phyloP scores from a whole-genome alignment of 257 asterid species.

The Petunia axillaris region DNA sequence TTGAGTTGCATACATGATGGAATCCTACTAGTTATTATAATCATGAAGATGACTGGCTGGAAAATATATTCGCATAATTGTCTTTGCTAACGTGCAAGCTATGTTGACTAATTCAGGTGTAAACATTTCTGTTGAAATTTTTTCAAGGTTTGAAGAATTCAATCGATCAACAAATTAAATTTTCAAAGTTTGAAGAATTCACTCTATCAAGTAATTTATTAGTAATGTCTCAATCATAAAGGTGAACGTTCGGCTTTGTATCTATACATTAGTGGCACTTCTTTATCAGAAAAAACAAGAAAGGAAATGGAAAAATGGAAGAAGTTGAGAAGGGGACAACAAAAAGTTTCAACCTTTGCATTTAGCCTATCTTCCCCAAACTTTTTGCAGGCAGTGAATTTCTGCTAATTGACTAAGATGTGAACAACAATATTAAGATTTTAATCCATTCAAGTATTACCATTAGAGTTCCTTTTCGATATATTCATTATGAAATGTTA shows the following conservation, averaged over 20 bases:
- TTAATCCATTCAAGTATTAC: too few relatives aligned
- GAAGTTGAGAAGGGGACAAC: neutral
- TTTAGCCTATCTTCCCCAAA: too few relatives aligned
- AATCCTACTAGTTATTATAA: neutral
- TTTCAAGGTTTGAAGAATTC: too few relatives aligned
- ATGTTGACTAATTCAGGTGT: constrained; percentile 14
- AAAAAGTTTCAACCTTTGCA: neutral
- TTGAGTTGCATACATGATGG: constrained; percentile 8
- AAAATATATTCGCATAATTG: neutral
- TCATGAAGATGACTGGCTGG: neutral
- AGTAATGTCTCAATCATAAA: too few relatives aligned
- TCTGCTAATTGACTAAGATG: too few relatives aligned
- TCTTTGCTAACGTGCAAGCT: constrained; percentile 15
- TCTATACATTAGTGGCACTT: neutral
- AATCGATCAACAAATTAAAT: too few relatives aligned
- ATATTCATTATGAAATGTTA: too few relatives aligned
- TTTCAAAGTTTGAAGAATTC: neutral
- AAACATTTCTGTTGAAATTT: neutral
- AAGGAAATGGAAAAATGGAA: neutral
- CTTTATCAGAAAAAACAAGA: neutral
- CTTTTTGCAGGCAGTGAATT: too few relatives aligned
- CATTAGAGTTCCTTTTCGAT: too few relatives aligned
- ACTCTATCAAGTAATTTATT: neutral
- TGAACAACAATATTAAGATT: too few relatives aligned
- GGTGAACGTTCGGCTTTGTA: neutral